A percentile compares a stretch with the other conserved stretches of the same genome.
Conservation (phyloP, 495 filamentous ascomycete genomes). For the Penicillium paradoxum region DNA sequence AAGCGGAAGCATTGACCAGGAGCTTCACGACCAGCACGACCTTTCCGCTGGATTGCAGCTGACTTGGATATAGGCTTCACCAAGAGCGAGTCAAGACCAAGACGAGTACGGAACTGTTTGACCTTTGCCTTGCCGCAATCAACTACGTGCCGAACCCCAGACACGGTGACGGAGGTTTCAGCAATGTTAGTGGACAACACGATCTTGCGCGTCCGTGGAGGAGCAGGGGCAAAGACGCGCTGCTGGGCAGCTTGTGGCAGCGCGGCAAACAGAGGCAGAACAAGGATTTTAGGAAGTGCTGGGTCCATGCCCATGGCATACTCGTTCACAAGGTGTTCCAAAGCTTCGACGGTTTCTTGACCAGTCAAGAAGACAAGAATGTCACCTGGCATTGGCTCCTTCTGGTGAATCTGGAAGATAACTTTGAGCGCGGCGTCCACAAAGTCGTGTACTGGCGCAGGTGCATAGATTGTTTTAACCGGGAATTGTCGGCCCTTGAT, state of each 20-base stretch:
- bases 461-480: constrained; percentile 72
- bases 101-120: constrained; percentile 79
- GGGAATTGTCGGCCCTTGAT: constrained; percentile 88
- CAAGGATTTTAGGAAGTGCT: constrained; percentile 66
- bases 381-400: constrained; percentile 87
- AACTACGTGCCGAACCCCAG: constrained; percentile 85
- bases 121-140: constrained; percentile 93
- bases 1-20: constrained; percentile 84
- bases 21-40: constrained; percentile 90
- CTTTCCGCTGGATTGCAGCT: constrained; percentile 84
- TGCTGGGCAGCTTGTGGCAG: constrained; percentile 76
- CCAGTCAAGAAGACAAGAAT: constrained; percentile 92
- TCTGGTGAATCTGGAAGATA: constrained; percentile 84
- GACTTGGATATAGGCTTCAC: constrained; percentile 90
- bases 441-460: constrained; percentile 75
- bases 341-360: constrained; percentile 83
- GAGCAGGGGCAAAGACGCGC: constrained; percentile 72
- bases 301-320: constrained; percentile 64
- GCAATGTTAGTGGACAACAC: constrained; percentile 96
- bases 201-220: constrained; percentile 74
- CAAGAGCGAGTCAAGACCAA: constrained; percentile 87
- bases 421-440: constrained; percentile 74
- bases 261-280: constrained; percentile 69
- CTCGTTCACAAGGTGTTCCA: constrained; percentile 77
- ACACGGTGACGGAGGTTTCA: constrained; percentile 94